Evolutionary conservation across 805 yeast genomes (phyloP).

Genomic region (Starmerella vitae): DNA sequence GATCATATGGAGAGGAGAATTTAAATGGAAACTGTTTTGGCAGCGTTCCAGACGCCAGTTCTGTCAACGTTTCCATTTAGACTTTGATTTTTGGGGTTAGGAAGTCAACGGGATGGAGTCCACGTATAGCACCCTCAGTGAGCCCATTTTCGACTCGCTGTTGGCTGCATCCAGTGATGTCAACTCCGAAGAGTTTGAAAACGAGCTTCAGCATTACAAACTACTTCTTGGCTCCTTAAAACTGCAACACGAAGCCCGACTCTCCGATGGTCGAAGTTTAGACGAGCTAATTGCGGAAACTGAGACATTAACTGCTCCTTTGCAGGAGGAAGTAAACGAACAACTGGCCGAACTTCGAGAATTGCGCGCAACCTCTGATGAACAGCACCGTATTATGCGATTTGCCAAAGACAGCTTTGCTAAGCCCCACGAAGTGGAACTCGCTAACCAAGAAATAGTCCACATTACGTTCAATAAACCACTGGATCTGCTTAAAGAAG

Average conservation of each 20-base stretch:
- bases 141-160: conserved; percentile 3
- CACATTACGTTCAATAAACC: conserved; percentile 3
- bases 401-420: conserved; percentile 4
- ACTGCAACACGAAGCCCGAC: conserved; percentile 6
- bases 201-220: neutral
- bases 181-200: neutral
- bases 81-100: neutral
- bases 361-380: conserved; percentile 14
- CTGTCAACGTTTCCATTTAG: conserved; percentile 8
- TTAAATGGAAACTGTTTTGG: conserved; percentile 9
- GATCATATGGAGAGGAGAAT: conserved; percentile 12
- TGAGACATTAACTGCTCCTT: neutral
- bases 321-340: conserved; percentile 4
- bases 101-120: conserved; percentile 2
- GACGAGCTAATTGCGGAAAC: neutral
- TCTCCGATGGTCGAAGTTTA: neutral
- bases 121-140: conserved; percentile 3
- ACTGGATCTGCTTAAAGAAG: conserved; percentile 1
- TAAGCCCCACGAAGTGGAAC: neutral
- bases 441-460: neutral
- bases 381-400: conserved; percentile 7
- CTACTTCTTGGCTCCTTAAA: conserved; percentile 6
- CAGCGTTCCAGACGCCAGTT: conserved; percentile 9
- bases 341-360: conserved; percentile 16
- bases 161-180: neutral